Evolutionary conservation across 768 basidiomycete species (phyloP).

Genomic region (Mycena filopes): DNA sequence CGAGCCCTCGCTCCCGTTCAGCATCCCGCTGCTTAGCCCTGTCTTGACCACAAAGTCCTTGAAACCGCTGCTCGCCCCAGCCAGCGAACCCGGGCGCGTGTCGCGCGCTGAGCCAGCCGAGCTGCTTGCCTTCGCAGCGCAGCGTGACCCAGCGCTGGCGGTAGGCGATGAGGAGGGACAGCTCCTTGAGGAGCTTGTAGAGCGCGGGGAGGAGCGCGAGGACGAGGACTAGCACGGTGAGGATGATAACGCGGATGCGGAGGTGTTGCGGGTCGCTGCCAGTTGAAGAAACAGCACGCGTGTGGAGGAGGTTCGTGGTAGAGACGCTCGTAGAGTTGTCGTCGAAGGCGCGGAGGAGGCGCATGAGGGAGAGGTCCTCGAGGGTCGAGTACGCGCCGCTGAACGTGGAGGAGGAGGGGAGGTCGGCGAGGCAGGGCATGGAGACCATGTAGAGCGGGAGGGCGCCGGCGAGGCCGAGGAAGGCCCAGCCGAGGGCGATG

Average conservation of each 20-base stretch:
- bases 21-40: constrained; percentile 72
- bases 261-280: constrained; percentile 53
- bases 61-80: constrained; percentile 78
- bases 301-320: constrained; percentile 42
- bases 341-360: constrained; percentile 74
- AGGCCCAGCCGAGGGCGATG: constrained; percentile 72
- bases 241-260: constrained; percentile 72
- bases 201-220: constrained; percentile 75
- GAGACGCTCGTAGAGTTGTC: constrained; percentile 44
- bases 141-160: constrained; percentile 69
- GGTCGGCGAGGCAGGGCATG: constrained; percentile 73
- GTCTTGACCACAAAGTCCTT: constrained; percentile 75
- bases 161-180: constrained; percentile 64
- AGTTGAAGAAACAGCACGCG: constrained; percentile 49
- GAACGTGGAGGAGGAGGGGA: constrained; percentile 54
- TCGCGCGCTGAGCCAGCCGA: constrained; percentile 77
- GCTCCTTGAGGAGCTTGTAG: constrained; percentile 72
- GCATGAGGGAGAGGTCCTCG: constrained; percentile 80
- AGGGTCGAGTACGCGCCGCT: constrained; percentile 74
- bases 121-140: constrained; percentile 74
- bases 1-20: constrained; percentile 40
- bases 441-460: constrained; percentile 79
- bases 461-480: constrained; percentile 75
- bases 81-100: constrained; percentile 74
- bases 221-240: constrained; percentile 69